Evolutionary conservation across 208 protist species (phyloP), one percentile per base, ranked within the genome.

Genomic region (Porcisia hertigi): DNA sequence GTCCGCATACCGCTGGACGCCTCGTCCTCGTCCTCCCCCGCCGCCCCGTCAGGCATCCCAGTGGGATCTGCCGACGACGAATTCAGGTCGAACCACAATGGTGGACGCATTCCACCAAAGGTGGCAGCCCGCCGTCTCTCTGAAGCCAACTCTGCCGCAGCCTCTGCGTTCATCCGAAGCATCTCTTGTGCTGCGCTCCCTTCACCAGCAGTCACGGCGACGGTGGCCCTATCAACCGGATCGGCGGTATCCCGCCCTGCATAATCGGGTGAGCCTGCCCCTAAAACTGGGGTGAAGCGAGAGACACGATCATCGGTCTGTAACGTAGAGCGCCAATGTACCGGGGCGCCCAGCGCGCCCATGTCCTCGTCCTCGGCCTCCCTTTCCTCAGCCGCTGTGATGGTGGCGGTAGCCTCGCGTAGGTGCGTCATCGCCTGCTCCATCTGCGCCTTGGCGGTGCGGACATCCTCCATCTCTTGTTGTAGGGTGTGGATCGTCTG

Each of bases 401-500:
- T 57, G 58, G 11, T 23, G 36, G 45, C 69, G 11, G 39, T 59
- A 12, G 36, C 77, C 52, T 77, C 77, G 71, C 75, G 72, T 30
- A 82, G 72, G 18, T 82, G 71, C 67, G 58, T n/a, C 55, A 82
- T 70, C 23, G 71, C 71, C 59, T 63, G 77, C 67, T 82, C 72
- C 43, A 82, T 74, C 59, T 74, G 63, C 39, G n/a, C 41, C 73
- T 77, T 82, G 14, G 77, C 72, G 16, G 58, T 54, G 55, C 69
- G 72, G 52, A 81, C 59, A 53, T 79, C 66, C 73, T 79, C 76
- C 76, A 85, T 79, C 81, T 85, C 76, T 41, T 79, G 77, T 76
- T 86, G 75, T 39, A 89, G 60, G 1, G 79, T 80, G 30, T 69
- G 71, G 63, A 89, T 89, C 39, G 77, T 82, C 63, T 89, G 82